phyloP scores from a whole-genome alignment of 2,329 filamentous ascomycete genomes.

The Monosporascus cannonballus region DNA sequence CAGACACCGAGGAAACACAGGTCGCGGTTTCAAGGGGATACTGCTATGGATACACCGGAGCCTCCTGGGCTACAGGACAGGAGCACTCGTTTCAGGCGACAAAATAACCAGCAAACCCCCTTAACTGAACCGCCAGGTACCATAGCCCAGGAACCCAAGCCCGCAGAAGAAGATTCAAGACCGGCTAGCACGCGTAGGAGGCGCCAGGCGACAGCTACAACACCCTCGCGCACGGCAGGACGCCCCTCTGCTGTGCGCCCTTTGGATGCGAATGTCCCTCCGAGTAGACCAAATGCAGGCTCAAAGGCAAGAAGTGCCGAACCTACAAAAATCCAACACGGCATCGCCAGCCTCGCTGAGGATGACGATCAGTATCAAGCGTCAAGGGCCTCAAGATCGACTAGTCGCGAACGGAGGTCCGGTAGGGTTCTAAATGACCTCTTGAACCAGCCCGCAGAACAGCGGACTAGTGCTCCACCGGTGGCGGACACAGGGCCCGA shows the following conservation, averaged over 20 bases:
- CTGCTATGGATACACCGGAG: neutral
- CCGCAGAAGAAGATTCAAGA: neutral
- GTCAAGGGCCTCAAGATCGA: neutral
- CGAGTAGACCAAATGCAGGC: neutral
- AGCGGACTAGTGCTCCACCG: constrained; percentile 1
- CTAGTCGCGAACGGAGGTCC: neutral
- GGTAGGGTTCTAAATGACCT: constrained; percentile 14
- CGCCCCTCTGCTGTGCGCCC: constrained; percentile 2
- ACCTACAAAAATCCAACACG: constrained; percentile 5
- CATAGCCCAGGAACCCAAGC: neutral
- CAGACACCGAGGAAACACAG: constrained; percentile 36
- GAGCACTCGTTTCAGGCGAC: neutral
- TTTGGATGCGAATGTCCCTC: constrained; percentile 1
- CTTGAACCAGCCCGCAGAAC: constrained; percentile 15
- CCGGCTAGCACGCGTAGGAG: neutral
- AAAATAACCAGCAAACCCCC: neutral
- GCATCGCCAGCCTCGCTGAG: constrained; percentile 18
- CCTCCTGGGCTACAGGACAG: neutral
- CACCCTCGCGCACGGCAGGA: neutral
- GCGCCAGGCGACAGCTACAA: neutral
- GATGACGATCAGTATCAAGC: constrained; percentile 12
- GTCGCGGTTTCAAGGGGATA: constrained; percentile 3
- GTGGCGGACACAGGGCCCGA: neutral
- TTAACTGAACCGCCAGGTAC: neutral
- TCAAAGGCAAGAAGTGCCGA: constrained; percentile 2